Percentiles rank a stretch among this genome's conserved stretches.
These are phyloP conservation scores for Salix udensis DNA, from an alignment of 345 rosid species.

Conservation along the genomic window DNA sequence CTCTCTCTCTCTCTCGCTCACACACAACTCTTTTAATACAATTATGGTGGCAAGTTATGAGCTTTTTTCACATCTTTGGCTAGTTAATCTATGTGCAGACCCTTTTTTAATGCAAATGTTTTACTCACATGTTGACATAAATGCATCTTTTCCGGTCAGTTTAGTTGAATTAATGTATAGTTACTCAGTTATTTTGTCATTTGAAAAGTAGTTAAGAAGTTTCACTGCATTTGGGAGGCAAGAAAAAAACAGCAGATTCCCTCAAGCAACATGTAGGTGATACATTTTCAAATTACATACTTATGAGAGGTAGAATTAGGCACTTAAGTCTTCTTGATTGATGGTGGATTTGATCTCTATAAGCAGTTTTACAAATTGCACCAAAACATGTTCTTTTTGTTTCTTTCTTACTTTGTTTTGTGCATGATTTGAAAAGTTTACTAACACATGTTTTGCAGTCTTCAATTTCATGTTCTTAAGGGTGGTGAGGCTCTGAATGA, in stretches of 20 bases:
- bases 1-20: background rate
- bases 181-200: background rate
- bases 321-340: background rate
- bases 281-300: background rate
- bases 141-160: background rate
- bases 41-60: background rate
- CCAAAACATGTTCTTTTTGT: background rate
- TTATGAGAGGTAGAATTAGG: background rate
- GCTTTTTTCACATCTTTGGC: background rate
- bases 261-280: background rate
- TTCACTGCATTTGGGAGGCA: background rate
- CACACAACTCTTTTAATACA: background rate
- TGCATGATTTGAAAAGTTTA: background rate
- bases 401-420: background rate
- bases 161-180: background rate
- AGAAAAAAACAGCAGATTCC: background rate
- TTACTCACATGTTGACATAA: background rate
- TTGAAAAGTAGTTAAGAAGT: background rate
- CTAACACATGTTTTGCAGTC: background rate
- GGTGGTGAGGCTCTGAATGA: constrained; percentile 82
- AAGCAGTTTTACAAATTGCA: background rate
- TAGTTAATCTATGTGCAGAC: background rate
- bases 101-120: background rate
- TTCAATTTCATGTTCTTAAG: constrained; percentile 76
- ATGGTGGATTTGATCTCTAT: background rate